Evolutionary conservation across 75 land plant genomes (phyloP), one percentile per base, ranked within the genome.

Genomic region (Picea sitchensis): DNA sequence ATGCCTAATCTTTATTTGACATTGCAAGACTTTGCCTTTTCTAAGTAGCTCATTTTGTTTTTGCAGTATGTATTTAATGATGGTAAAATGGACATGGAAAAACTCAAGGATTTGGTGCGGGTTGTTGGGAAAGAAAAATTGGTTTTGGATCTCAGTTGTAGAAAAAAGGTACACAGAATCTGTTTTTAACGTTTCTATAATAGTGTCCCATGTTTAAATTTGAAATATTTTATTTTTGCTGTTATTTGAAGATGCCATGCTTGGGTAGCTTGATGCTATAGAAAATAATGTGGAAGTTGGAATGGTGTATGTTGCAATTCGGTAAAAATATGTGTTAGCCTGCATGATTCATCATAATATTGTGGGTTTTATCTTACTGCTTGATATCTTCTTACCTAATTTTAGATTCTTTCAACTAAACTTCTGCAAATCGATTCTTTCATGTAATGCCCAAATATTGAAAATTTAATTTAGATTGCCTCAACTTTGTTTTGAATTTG

Each of bases 91-190:
- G 88, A 96, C 61, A 83, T 86, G 56, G 88, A 90, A 58, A 84
- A 90, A 82, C 87, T 96, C 41, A 80, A 83, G 72, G 85, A 90
- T 62, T 85, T 96, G 75, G 90, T 90, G 63, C 31, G 82, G 31
- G 34, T 80, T 59, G 81, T 91, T 80, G 98, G 98, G 23, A 96
- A 90, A 76, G 36, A 85, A 36, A 91, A 89, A 82, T 87, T 96
- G 76, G 95, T 96, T 2, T 86, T 96, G 80, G 99, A 96, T 62
- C 94, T 96, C 73, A 96, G 99, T 68, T 96, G 99, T 83, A 80
- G 99, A 82, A 96, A 90, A 80, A 95, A 92, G 98, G 99, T 96
- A 95, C 34, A 54, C 38, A 74, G 44, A 41, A 41, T 41, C 44
- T 5, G 44, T 41, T 41, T 41, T 41, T 41, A 41, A 5, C 44